Base-by-base conservation (phyloP, 257 asterid species). In the Scutellaria minor region DNA sequence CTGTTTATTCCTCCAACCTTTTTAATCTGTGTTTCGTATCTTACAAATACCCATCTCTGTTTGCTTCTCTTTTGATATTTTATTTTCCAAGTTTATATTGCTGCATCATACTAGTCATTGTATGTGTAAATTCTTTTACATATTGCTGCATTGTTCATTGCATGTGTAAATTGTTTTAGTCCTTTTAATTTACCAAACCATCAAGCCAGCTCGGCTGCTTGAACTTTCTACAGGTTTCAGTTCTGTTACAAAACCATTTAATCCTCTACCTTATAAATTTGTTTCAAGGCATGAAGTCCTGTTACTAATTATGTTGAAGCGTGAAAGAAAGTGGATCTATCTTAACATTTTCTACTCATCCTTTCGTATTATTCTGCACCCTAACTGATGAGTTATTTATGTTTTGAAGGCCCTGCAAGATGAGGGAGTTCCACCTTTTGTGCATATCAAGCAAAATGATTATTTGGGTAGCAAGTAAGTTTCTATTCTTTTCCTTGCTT, bases 401-500 rank as follows among this genome's bases (percentile, higher is more conserved):
- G 73, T 46, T 78, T 77, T 83, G 82, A 78, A 90, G 97, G 87
- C 69, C 57, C 66, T 66, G 74, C 81, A 78, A 53, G 86, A 81
- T 2, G 91, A 82, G 64, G 95, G 87, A 84, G 79, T 78, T 78
- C 83, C 84, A 6, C 83, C 87, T 11, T 91, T 75, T 84, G 80
- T 68, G 40, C 85, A 57, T 72, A 87, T 89, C 63, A 71, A 35
- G 70, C 90, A 87, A 62, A 91, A 91, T 81, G 92, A 85, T 5
- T 75, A 84, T 81, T 69, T 53, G 62, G 91, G 87, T 61, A 78
- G 79, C 71, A 89, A 83, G 97, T 91, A 86, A 82, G 90, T 73
- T 65, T 64, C 75, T 64, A 65, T 45, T 56, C 73, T 48, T 61
- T 42, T 20, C 52, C 71, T 72, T 27, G 31, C 71, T 54, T 24